A percentile compares a stretch with the other conserved stretches of the same genome.
These are phyloP conservation scores for Fereydounia khargensis DNA, from an alignment of 1,284 basidiomycete genomes.

Conservation along the genomic window DNA sequence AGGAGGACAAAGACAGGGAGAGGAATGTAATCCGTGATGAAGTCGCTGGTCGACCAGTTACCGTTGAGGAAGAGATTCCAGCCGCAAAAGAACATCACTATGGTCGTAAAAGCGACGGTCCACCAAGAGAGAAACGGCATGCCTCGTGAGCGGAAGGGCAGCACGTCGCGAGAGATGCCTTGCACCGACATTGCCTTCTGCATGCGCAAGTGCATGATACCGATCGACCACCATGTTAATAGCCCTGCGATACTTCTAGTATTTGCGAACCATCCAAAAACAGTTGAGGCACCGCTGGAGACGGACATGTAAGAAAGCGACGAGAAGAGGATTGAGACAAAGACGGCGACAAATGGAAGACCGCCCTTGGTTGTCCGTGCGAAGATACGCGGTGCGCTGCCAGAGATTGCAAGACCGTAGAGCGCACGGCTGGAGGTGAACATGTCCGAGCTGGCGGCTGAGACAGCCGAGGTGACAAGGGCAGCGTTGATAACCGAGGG, in stretches of 20 bases:
- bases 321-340: conserved; percentile 69
- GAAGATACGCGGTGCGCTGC: conserved; percentile 76
- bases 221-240: conserved; percentile 83
- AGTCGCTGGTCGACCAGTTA: conserved; percentile 60
- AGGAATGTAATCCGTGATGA: conserved; percentile 78
- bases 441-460: conserved; percentile 76
- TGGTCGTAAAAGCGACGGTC: conserved; percentile 17
- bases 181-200: conserved; percentile 67
- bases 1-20: conserved; percentile 73
- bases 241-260: conserved; percentile 68
- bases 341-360: conserved; percentile 71
- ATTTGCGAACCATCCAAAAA: conserved; percentile 65
- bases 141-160: conserved; percentile 61
- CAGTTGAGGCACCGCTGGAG: conserved; percentile 59
- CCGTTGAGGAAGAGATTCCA: conserved; percentile 47
- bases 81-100: conserved; percentile 59
- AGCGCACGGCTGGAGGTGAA: conserved; percentile 74
- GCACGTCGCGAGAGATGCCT: conserved; percentile 63
- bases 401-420: conserved; percentile 73
- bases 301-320: conserved; percentile 67
- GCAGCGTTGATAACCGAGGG: conserved; percentile 69
- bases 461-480: conserved; percentile 76
- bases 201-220: conserved; percentile 73
- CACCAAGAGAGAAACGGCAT: conserved; percentile 53
- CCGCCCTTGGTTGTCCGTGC: conserved; percentile 68